A percentile compares a stretch with the other conserved stretches of the same genome.
phyloP scores from a whole-genome alignment of 2,329 filamentous ascomycete species.

The Monilinia polystroma region DNA sequence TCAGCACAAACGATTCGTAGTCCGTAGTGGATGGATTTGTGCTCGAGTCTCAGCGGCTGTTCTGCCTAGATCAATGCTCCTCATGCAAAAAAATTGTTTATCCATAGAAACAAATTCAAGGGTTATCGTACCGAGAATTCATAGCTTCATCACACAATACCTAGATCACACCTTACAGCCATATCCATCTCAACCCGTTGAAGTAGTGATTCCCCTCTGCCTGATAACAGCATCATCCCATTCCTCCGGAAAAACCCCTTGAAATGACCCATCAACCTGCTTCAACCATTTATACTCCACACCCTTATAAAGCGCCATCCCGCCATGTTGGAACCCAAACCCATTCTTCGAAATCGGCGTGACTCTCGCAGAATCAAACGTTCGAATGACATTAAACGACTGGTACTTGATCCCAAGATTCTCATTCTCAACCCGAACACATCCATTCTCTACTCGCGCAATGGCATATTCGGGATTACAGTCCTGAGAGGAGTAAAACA shows the following conservation, averaged over 20 bases:
- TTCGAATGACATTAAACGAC: constrained; percentile 14
- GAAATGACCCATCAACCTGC: constrained; percentile 1
- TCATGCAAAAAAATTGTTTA: not conserved
- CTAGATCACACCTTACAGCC: not conserved
- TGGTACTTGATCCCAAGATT: not conserved
- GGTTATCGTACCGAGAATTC: not conserved
- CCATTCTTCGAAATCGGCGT: constrained; percentile 21
- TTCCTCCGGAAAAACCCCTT: constrained; percentile 2
- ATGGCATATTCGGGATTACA: constrained; percentile 17
- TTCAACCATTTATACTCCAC: constrained; percentile 16
- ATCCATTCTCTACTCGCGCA: constrained; percentile 14
- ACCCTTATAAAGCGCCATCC: constrained; percentile 3
- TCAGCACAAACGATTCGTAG: not conserved
- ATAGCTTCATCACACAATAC: not conserved
- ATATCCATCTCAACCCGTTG: not conserved
- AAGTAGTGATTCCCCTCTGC: not conserved
- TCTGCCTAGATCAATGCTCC: not conserved
- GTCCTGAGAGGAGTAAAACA: constrained; percentile 9
- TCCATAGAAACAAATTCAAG: not conserved
- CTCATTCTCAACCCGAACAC: not conserved
- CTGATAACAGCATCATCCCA: constrained; percentile 18
- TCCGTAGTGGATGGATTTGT: not conserved
- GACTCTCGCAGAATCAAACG: not conserved
- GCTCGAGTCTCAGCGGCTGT: not conserved
- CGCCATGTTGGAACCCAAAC: constrained; percentile 5